Conservation (phyloP, 2,329 filamentous ascomycete species). For the Aspergillus tubingensis region DNA sequence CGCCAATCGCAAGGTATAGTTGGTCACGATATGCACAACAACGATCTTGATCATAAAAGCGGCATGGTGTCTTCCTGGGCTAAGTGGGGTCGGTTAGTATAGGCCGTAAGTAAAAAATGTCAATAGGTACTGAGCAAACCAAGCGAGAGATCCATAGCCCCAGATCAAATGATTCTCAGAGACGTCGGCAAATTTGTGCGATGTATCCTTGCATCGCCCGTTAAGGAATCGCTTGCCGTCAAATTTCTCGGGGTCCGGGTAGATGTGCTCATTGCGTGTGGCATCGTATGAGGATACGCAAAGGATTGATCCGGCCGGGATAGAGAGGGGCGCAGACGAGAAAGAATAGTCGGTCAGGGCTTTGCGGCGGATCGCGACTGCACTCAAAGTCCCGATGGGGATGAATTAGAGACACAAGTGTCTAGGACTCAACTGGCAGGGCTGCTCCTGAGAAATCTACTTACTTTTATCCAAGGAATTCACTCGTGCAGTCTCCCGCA, state of each 20-base stretch:
- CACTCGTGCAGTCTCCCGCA: not conserved
- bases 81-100: not conserved
- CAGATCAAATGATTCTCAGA: not conserved
- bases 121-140: not conserved
- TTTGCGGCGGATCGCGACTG: not conserved
- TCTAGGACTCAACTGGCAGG: no score
- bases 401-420: not conserved
- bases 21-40: not conserved
- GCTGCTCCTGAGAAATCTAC: not conserved
- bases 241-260: not conserved
- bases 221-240: not conserved
- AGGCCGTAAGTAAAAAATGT: not conserved
- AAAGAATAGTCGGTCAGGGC: not conserved
- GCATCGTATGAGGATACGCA: not conserved
- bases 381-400: not conserved
- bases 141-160: not conserved
- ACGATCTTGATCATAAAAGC: not conserved
- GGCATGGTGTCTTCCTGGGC: not conserved
- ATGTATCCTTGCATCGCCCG: not conserved
- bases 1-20: not conserved
- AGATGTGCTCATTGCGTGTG: not conserved
- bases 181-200: not conserved
- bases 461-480: not conserved
- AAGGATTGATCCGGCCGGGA: not conserved
- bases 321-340: not conserved